Percentiles rank a stretch among this genome's conserved stretches.
These are phyloP conservation scores for Coemansia sp. DNA, from an alignment of 192 early-diverging fungal genomes.

Conservation along the genomic window DNA sequence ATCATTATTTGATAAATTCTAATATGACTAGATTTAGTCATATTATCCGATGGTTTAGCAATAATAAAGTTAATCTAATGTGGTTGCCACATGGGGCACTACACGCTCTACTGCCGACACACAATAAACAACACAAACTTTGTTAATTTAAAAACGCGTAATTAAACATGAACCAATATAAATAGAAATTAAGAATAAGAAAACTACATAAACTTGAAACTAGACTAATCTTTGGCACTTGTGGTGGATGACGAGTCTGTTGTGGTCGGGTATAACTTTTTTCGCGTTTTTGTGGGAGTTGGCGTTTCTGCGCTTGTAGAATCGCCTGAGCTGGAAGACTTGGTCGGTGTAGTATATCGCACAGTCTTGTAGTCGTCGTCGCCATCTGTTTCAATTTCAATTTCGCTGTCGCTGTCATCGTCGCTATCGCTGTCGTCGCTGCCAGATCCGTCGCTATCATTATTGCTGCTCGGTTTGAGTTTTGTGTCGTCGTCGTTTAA, in stretches of 20 bases:
- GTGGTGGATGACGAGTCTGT: background rate
- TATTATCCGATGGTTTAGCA: no score
- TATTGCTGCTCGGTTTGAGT: background rate
- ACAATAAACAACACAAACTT: no score
- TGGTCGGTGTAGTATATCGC: background rate
- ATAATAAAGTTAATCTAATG: no score
- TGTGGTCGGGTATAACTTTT: background rate
- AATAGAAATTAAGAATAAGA: background rate
- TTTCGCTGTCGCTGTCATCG: conserved; percentile 12
- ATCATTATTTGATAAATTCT: no score
- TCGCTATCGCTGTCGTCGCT: background rate
- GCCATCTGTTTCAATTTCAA: background rate
- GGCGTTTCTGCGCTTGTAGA: background rate
- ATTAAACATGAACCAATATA: background rate
- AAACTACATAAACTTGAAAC: background rate
- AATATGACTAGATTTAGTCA: no score
- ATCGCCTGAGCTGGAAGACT: background rate
- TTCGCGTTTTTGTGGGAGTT: background rate
- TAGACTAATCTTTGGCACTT: background rate
- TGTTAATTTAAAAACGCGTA: background rate
- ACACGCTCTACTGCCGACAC: no score
- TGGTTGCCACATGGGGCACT: no score
- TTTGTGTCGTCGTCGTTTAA: background rate
- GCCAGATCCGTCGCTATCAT: background rate
- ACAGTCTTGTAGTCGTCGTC: background rate